Base-by-base conservation (phyloP, 2,329 filamentous ascomycete genomes). In the Lasiodiplodia hormozganensis region DNA sequence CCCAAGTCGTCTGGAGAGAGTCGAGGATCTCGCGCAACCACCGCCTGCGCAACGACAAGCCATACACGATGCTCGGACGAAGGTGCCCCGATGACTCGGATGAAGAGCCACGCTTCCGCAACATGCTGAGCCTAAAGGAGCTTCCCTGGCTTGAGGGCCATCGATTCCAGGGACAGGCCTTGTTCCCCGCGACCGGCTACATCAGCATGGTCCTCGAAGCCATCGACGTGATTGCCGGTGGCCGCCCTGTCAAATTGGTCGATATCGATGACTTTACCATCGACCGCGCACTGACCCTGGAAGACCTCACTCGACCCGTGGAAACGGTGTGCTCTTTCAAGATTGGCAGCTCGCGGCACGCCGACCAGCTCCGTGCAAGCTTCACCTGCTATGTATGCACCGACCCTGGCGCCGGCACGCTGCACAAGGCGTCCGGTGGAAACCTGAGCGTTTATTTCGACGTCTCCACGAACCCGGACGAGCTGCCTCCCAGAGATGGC, bases 101-200 rank as follows among this genome's bases (percentile, higher is more conserved):
- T 68, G 28, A 69, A 72, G 64, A 69, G 74, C 58, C 67, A 76
- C 54, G 54, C 16, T 76, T 73, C 73, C 36, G 52, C 1, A 71
- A 73, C 16, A 28, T 71, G 8, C 31, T 76, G 2, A 43, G 56
- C 0, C 69, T 64, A 0, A 66, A 62, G 2, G 70, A 74, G 49
- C 40, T 72, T 6, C 38, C 70, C 0, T 75, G 74, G 74, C n/a
- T 76, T 1, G 3, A 4, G 1, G 72, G 69, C 2, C 74, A 76
- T 53, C 16, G 68, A 5, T 36, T 76, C 1, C 72, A 74, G 51
- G 70, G 70, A 4, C 74, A 81, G 12, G 73, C 80, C 0, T 72
- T 86, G 0, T 84, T 83, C 43, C 85, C 85, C 0, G 80, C 73
- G 1, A 80, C 84, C 1, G 84, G 77, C 0, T 85, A 82, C 67